These are phyloP conservation scores for Fusarium guadeloupense DNA, from an alignment of 2,329 filamentous ascomycete species.

Conservation along the genomic window DNA sequence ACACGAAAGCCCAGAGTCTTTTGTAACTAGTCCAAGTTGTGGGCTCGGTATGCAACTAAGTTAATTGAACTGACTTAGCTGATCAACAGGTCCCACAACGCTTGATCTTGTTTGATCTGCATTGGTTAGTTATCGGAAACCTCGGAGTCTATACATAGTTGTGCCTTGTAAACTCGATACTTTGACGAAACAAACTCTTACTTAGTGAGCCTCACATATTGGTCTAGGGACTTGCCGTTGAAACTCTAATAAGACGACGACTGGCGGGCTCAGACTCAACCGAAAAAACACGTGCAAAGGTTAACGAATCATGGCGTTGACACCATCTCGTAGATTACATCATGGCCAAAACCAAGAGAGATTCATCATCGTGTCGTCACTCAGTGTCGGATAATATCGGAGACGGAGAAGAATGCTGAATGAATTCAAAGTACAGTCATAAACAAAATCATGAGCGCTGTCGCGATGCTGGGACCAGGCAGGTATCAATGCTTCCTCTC, in stretches of 20 bases:
- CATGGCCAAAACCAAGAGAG: background rate
- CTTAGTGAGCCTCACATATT: background rate
- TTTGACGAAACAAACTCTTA: slow-evolving; percentile 3
- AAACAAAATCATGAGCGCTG: slow-evolving; percentile 5
- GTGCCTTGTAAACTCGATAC: background rate
- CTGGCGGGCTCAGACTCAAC: too few relatives aligned
- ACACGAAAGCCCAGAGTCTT: too few relatives aligned
- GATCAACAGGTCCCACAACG: too few relatives aligned
- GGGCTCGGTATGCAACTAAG: too few relatives aligned
- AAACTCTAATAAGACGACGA: too few relatives aligned
- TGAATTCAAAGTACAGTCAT: slow-evolving; percentile 3
- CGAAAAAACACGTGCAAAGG: background rate
- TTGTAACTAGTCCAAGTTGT: too few relatives aligned
- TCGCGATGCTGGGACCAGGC: slow-evolving; percentile 14
- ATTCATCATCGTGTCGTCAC: background rate
- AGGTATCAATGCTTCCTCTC: slow-evolving; percentile 32
- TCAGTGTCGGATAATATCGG: background rate
- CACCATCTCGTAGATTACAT: slow-evolving; percentile 12
- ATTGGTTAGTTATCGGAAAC: too few relatives aligned
- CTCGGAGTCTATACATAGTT: background rate
- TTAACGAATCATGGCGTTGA: background rate
- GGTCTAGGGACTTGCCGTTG: background rate
- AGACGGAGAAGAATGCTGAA: background rate
- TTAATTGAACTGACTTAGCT: too few relatives aligned
- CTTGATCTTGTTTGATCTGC: too few relatives aligned